Evolutionary conservation across 2,329 filamentous ascomycete genomes (phyloP).

Genomic region (Fusarium sp.): DNA sequence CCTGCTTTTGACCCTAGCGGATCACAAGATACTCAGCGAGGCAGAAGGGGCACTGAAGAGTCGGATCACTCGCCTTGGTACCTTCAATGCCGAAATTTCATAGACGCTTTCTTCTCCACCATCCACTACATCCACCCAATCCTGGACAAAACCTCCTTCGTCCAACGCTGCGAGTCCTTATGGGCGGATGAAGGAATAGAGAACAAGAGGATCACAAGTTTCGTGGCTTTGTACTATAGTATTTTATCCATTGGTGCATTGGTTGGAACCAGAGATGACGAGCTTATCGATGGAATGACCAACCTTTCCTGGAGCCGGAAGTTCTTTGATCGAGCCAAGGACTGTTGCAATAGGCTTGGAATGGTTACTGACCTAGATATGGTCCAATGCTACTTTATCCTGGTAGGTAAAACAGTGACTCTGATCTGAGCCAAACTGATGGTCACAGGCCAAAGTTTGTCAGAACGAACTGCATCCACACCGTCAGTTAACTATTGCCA

Average conservation of each 20-base stretch:
- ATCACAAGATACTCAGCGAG: not conserved
- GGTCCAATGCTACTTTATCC: not conserved
- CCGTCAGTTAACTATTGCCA: not conserved
- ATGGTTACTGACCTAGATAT: not conserved
- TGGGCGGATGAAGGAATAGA: not conserved
- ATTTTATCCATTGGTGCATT: accelerated
- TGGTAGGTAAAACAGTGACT: accelerated
- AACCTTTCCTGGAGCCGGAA: not conserved
- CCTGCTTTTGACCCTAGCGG: not conserved
- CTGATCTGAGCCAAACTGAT: accelerated
- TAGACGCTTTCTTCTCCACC: not conserved
- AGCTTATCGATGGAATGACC: not conserved
- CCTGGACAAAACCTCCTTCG: not conserved
- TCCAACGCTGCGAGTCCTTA: not conserved
- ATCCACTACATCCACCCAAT: not conserved
- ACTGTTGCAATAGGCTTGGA: not conserved
- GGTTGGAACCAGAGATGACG: not conserved
- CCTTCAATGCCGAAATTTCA: not conserved
- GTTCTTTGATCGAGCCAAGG: not conserved
- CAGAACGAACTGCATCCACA: not conserved
- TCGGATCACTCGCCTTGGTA: not conserved
- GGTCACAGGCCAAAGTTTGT: not conserved
- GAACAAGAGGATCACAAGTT: not conserved
- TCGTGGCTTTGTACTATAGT: not conserved
- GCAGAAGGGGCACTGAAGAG: not conserved